Evolutionary conservation across 2,329 filamentous ascomycete species (phyloP), one percentile per base, ranked within the genome.

Genomic region (Sporothrix pseudoabietina): DNA sequence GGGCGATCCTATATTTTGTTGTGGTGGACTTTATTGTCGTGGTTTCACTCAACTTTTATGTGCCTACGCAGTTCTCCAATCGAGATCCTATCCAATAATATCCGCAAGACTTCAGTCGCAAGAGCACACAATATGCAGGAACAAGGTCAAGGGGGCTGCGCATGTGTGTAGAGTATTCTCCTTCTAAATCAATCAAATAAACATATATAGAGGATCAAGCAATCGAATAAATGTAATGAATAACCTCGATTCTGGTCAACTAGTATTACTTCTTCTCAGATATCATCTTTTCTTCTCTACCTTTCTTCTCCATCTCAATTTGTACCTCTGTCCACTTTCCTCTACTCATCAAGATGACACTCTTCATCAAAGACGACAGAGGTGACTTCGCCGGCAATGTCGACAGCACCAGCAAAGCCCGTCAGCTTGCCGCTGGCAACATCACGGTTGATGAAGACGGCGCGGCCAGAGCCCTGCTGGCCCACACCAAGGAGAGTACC

Each of bases 401-500:
- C 77, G 19, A 81, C 80, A 72, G 81, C 80, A 1, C 82, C 86
- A 4, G 85, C 78, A 75, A 85, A 84, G 57, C 82, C 79, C 30
- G 81, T 83, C 49, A 94, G 81, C 76, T 85, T 78, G 0, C 92
- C 92, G 0, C 87, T 89, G 72, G 79, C 75, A 1, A 85, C 82
- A 80, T 94, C 85, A 6, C 92, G 84, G 77, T 82, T 79, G 66
- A 92, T 86, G 69, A 94, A 80, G 7, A 87, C 87, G 1, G 93
- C 87, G 41, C 86, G 87, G 44, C 85, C 83, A 69, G 88, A 88
- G 19, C 81, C 81, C 81, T 94, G 90, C 76, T 92, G 84, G 0
- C 86, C 91, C 39, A 93, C 87, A 0, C 90, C 91, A 3, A 93
- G 82, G 74, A 91, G 81, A 72, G 85, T 85, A 0, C 91, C 92